Evolutionary conservation across 176 grass and related monocot species (phyloP).

Genomic region (Carex parvula): DNA sequence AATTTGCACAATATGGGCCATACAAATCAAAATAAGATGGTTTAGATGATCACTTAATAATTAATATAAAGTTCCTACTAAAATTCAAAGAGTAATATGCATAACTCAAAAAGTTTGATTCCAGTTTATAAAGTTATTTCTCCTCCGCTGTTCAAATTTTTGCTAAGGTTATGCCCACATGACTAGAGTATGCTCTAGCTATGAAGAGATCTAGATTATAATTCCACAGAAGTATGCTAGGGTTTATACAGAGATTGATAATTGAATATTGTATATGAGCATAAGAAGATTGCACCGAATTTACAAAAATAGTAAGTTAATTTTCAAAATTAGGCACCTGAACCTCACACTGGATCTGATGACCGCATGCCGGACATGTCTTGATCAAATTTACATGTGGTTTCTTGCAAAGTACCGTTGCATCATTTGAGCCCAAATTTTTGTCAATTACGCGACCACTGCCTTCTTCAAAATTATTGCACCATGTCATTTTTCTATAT

Average conservation of each 20-base stretch:
- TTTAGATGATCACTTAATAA: neutral
- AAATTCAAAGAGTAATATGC: neutral
- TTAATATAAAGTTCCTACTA: neutral
- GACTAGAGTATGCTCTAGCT: no score
- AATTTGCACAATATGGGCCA: neutral
- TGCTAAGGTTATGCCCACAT: neutral
- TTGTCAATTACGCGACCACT: conserved; percentile 55
- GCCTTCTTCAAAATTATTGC: conserved; percentile 64
- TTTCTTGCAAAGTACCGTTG: conserved; percentile 35
- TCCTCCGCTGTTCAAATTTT: neutral
- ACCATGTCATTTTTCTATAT: conserved; percentile 69
- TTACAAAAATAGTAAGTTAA: neutral
- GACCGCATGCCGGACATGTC: conserved; percentile 75
- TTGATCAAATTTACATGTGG: conserved; percentile 50
- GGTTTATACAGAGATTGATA: neutral
- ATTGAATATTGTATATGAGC: conserved; percentile 14
- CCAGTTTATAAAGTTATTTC: neutral
- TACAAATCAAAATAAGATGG: neutral
- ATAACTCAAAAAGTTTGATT: neutral
- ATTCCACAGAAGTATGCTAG: neutral
- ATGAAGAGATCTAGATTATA: neutral
- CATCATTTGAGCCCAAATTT: conserved; percentile 43
- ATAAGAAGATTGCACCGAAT: neutral
- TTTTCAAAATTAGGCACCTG: neutral
- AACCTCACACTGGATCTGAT: conserved; percentile 62